Evolutionary conservation across 2,329 filamentous ascomycete species (phyloP), one percentile per base, ranked within the genome.

Genomic region (Anthostomella pinea): DNA sequence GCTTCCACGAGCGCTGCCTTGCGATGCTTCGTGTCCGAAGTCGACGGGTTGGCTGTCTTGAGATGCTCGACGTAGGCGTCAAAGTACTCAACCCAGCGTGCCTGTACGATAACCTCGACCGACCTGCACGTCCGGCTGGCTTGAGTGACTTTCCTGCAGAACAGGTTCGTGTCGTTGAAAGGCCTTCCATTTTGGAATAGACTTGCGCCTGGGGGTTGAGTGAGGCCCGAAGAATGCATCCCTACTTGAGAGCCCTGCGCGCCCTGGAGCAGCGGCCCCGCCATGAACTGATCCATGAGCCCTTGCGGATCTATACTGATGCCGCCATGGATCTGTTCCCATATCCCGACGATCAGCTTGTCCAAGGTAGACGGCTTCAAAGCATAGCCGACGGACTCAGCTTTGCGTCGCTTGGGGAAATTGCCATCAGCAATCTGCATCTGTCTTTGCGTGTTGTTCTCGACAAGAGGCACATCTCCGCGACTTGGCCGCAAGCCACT

Each of bases 21-120:
- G 36, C 70, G 68, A 32, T 71, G 67, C 42, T 74, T 73, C 2
- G 67, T 66, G 0, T 62, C 56, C 0, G 68, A 70, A 2, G 67
- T 53, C 6, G 61, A 53, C 8, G 66, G 62, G 15, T 63, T 59
- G 3, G 61, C 68, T 3, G 70, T 65, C 36, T 75, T 69, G 41
- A 74, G 77, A 16, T 71, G 67, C 48, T 76, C 70, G 4, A 74
- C 30, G 30, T 48, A 44, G 11, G 46, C 32, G 19, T 46, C 46
- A 45, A 75, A 78, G 21, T 71, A 67, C 47, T 77, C 71, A 3
- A 74, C 62, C 75, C 75, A 79, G 19, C 71, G 68, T 4, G 74
- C 72, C 48, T 78, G 74, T 2, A 78, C 70, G 16, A 78, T 73
- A 39, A 78, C 73, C 51, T 78, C 74, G n/a, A 77, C 60, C 1